Evolutionary conservation across 2,329 filamentous ascomycete genomes (phyloP), one percentile per base, ranked within the genome.

Genomic region (Colletotrichum liaoningense): DNA sequence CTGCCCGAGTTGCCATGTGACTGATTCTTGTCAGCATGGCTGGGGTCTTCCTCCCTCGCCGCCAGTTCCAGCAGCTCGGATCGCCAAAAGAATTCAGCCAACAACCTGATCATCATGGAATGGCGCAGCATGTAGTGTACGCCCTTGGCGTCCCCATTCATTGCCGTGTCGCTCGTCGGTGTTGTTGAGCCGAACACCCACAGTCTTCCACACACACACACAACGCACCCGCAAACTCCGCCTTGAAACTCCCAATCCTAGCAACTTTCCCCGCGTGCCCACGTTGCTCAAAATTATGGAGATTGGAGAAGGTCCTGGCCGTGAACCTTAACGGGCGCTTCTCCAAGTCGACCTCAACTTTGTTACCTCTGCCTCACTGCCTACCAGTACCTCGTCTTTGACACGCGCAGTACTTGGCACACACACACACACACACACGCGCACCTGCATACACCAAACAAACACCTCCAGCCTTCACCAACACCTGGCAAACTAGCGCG

Each of bases 191-290:
- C 71, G 71, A 71, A 54, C 60, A 19, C 38, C 24, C 49, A n/a
- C 54, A 30, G 49, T 54, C 16, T 11, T 22, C 24, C 60, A 59
- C 46, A 9, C 54, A 56, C 33, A 33, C 11, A 35, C 30, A 33
- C 30, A 33, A 5, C 11, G 4, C 12, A 24, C 33, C 14, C 46
- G 24, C 46, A 24, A 12, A 28, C 33, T 55, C 30, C 49, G 33
- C 38, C 14, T 26, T 55, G 7, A 22, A 12, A 26, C 26, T 9
- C 46, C 62, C 58, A 33, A 60, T 56, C 71, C 71, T 46, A 7
- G 60, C 62, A 57, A n/a, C 33, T 62, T 66, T 62, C 69, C 71
- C 71, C 71, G 71, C 71, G 67, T 73, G 60, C 67, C 63, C 59
- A 46, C 70, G 59, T 60, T 54, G 42, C 26, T 35, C 49, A 64